Percentiles rank a stretch among this genome's conserved stretches.
Evolutionary conservation across 1,139 yeast species (phyloP).

Genomic region (Kluyveromyces sp.): DNA sequence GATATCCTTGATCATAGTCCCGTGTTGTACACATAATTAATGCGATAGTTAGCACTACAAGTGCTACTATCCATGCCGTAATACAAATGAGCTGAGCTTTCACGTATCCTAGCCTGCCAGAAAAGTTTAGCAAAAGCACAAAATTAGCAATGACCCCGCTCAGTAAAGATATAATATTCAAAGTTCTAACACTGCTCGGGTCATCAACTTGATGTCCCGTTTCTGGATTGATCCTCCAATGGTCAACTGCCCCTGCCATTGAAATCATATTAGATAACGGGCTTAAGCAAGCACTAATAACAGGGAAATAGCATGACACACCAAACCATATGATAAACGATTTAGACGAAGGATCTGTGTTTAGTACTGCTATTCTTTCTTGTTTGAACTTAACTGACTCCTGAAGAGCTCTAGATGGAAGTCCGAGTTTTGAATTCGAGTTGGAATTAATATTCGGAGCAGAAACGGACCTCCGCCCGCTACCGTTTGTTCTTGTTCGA

Average conservation of each 20-base stretch:
- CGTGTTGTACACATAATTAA: slow-evolving; percentile 32
- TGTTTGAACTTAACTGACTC: slow-evolving; percentile 21
- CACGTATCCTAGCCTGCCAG: slow-evolving; percentile 47
- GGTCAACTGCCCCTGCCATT: slow-evolving; percentile 60
- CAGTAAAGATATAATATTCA: slow-evolving; percentile 56
- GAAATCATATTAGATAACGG: slow-evolving; percentile 71
- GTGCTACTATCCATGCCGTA: slow-evolving; percentile 54
- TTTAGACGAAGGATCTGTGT: slow-evolving; percentile 20
- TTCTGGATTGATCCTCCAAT: slow-evolving; percentile 44
- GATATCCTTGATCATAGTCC: slow-evolving; percentile 18
- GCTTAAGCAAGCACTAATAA: slow-evolving; percentile 68
- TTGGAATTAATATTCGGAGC: not conserved
- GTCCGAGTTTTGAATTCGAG: not conserved
- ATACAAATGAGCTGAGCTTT: slow-evolving; percentile 56
- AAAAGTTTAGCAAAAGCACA: slow-evolving; percentile 58
- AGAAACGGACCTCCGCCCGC: not conserved
- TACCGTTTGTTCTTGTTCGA: not conserved
- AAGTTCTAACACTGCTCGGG: slow-evolving; percentile 37
- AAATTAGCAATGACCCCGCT: slow-evolving; percentile 61
- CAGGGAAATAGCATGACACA: slow-evolving; percentile 60
- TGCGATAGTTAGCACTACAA: slow-evolving; percentile 42
- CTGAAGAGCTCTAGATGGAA: slow-evolving; percentile 7
- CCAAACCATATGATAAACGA: slow-evolving; percentile 50
- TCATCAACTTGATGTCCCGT: slow-evolving; percentile 32
- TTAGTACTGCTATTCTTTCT: slow-evolving; percentile 22